These are phyloP conservation scores for Hymenoscyphus scutula DNA, from an alignment of 2,329 filamentous ascomycete genomes.

Conservation along the genomic window DNA sequence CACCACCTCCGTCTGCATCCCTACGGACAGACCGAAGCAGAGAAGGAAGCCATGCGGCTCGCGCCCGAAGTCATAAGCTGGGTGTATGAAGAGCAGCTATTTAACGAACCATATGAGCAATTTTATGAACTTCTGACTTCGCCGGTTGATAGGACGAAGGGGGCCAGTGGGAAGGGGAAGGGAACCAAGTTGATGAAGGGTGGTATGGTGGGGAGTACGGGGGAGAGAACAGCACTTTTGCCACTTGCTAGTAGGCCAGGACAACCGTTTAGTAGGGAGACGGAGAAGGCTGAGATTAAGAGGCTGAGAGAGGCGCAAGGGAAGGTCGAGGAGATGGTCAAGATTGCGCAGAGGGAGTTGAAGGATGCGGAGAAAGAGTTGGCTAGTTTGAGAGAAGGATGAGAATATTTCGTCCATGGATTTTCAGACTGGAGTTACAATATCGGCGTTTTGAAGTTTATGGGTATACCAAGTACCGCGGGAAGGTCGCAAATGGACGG, in stretches of 20 bases:
- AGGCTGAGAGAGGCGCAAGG: constrained; percentile 61
- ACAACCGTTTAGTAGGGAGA: constrained; percentile 71
- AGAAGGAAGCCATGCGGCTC: constrained; percentile 56
- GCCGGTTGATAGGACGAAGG: constrained; percentile 49
- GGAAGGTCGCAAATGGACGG: too few species aligned
- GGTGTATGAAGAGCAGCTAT: constrained; percentile 90
- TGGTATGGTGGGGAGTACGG: constrained; percentile 40
- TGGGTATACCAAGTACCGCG: not conserved
- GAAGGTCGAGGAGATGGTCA: constrained; percentile 52
- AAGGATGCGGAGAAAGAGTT: constrained; percentile 30
- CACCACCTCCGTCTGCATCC: constrained; percentile 90
- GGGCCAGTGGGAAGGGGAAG: constrained; percentile 52
- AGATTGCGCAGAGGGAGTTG: constrained; percentile 26
- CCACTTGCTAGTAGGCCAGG: constrained; percentile 64
- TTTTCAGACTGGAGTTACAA: not conserved
- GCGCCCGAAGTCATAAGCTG: constrained; percentile 70
- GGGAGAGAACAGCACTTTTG: constrained; percentile 71
- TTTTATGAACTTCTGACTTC: constrained; percentile 87
- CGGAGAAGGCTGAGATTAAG: constrained; percentile 62
- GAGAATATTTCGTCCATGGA: not conserved
- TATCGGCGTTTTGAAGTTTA: not conserved
- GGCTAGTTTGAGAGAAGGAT: constrained; percentile 19
- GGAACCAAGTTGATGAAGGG: constrained; percentile 48
- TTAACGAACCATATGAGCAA: constrained; percentile 93
- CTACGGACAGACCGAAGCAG: constrained; percentile 78